Conservation (phyloP, 2,329 filamentous ascomycete species). For the Stachybotrys chartarum region DNA sequence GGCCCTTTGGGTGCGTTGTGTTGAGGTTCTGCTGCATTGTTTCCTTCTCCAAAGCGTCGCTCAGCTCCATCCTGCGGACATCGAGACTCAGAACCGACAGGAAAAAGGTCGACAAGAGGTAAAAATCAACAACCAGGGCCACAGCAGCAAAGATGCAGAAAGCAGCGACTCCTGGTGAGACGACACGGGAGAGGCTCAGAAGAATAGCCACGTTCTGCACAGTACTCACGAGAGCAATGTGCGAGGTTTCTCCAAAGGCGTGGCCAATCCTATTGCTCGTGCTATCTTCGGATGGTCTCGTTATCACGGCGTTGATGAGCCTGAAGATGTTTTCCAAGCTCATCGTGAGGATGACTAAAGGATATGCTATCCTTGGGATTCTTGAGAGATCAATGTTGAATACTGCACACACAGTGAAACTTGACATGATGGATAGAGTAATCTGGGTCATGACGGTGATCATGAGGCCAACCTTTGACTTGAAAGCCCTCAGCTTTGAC, state of each 20-base stretch:
- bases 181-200: slow-evolving; percentile 56
- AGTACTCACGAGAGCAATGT: slow-evolving; percentile 60
- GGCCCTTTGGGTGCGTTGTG: slow-evolving; percentile 12
- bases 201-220: slow-evolving; percentile 63
- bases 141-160: slow-evolving; percentile 73
- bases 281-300: slow-evolving; percentile 60
- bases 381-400: slow-evolving; percentile 68
- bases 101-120: slow-evolving; percentile 75
- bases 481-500: slow-evolving; percentile 64
- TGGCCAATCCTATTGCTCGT: slow-evolving; percentile 64
- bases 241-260: slow-evolving; percentile 66
- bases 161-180: slow-evolving; percentile 62
- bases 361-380: slow-evolving; percentile 68
- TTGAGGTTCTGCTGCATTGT: slow-evolving; percentile 32
- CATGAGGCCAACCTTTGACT: slow-evolving; percentile 67
- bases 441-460: slow-evolving; percentile 65
- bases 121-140: slow-evolving; percentile 68
- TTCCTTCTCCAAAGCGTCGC: slow-evolving; percentile 59
- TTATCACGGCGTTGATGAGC: slow-evolving; percentile 69
- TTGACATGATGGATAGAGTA: slow-evolving; percentile 65
- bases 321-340: slow-evolving; percentile 75
- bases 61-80: slow-evolving; percentile 67
- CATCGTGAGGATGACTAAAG: slow-evolving; percentile 68
- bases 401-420: slow-evolving; percentile 71
- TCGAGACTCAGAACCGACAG: slow-evolving; percentile 73